phyloP scores from a whole-genome alignment of 306 rosid species.

The Leucaena leucocephala region DNA sequence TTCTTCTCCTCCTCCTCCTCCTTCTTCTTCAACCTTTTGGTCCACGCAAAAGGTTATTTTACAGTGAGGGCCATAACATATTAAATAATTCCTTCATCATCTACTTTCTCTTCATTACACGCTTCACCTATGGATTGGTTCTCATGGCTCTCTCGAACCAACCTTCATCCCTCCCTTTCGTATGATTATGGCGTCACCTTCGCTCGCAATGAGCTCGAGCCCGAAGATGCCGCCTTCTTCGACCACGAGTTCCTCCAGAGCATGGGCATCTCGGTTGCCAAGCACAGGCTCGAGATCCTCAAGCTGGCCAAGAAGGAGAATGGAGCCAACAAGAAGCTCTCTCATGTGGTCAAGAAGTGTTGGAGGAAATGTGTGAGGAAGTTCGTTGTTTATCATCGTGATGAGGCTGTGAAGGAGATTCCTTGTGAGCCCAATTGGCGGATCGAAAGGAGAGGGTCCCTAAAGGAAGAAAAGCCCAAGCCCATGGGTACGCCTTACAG shows the following conservation, averaged over 20 bases:
- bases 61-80: no score
- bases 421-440: slow-evolving; percentile 37
- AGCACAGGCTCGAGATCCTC: slow-evolving; percentile 86
- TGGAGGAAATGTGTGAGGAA: slow-evolving; percentile 58
- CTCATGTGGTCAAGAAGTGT: slow-evolving; percentile 54
- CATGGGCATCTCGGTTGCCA: slow-evolving; percentile 87
- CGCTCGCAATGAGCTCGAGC: slow-evolving; percentile 66
- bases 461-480: slow-evolving; percentile 43
- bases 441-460: slow-evolving; percentile 51
- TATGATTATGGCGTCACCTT: slow-evolving; percentile 79
- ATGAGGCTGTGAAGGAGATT: slow-evolving; percentile 14
- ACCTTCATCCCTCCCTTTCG: slow-evolving; percentile 65
- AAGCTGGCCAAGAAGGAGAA: slow-evolving; percentile 68
- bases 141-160: slow-evolving; percentile 83
- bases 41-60: slow-evolving; percentile 27
- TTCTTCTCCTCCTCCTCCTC: not conserved
- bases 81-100: not conserved
- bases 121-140: slow-evolving; percentile 84
- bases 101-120: not conserved
- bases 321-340: slow-evolving; percentile 36
- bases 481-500: slow-evolving; percentile 20
- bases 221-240: slow-evolving; percentile 62
- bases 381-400: slow-evolving; percentile 31
- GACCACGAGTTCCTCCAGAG: slow-evolving; percentile 88
- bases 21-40: not conserved